Percentiles rank a stretch among this genome's conserved stretches.
These are phyloP conservation scores for Draba incana DNA, from an alignment of 345 rosid genomes.

Conservation along the genomic window DNA sequence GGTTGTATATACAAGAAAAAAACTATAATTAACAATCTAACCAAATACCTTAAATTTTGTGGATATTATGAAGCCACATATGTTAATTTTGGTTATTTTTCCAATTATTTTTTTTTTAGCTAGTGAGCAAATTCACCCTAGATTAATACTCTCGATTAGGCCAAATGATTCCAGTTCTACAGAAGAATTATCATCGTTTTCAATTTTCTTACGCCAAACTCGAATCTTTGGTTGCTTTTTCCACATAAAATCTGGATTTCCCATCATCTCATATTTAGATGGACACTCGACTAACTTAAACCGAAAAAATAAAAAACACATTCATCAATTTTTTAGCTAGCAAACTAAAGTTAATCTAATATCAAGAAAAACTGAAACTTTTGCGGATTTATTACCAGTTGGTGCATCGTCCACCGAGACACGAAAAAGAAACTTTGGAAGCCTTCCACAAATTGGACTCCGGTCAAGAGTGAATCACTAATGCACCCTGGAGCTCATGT, in stretches of 20 bases:
- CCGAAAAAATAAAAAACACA: not conserved
- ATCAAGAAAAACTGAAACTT: not conserved
- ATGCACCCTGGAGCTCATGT: constrained; percentile 91
- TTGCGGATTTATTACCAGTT: constrained; percentile 62
- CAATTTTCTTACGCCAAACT: constrained; percentile 68
- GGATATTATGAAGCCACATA: too few relatives aligned
- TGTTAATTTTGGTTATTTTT: too few relatives aligned
- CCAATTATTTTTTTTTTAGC: too few relatives aligned
- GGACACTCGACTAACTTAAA: constrained; percentile 84
- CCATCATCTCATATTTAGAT: constrained; percentile 88
- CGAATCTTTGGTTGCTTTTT: constrained; percentile 62
- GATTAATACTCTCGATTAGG: constrained; percentile 50
- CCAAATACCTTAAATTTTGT: too few relatives aligned
- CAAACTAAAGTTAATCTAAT: not conserved
- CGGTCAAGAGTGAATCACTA: constrained; percentile 86
- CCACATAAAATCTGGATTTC: constrained; percentile 80
- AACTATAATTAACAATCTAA: too few relatives aligned
- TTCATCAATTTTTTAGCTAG: too few relatives aligned
- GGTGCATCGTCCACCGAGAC: constrained; percentile 92
- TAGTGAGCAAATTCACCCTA: too few relatives aligned
- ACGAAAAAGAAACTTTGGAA: constrained; percentile 84
- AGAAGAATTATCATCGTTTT: constrained; percentile 49
- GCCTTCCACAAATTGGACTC: constrained; percentile 91
- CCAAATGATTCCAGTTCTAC: constrained; percentile 63
- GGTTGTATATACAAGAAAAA: too few relatives aligned